Evolutionary conservation across 441 rosid species (phyloP).

Genomic region (Pelargonium exstipulatum): DNA sequence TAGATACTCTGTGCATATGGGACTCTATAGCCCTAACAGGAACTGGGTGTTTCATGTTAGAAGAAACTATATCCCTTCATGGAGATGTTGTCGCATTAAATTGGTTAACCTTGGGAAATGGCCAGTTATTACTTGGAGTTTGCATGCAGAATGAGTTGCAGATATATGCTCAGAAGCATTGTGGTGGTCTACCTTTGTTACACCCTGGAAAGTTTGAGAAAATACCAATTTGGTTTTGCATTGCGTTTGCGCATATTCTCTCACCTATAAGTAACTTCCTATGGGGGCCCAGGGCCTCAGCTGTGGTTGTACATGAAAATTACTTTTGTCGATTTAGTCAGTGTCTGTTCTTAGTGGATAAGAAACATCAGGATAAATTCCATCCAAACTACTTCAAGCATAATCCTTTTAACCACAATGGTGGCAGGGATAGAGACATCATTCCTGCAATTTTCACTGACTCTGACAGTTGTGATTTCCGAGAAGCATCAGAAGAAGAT

Average conservation of each 20-base stretch:
- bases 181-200: slow-evolving; percentile 35
- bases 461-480: slow-evolving; percentile 25
- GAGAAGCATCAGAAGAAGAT: slow-evolving; percentile 26
- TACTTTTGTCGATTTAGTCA: slow-evolving; percentile 57
- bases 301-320: slow-evolving; percentile 53
- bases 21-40: slow-evolving; percentile 49
- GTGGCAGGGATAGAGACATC: slow-evolving; percentile 26
- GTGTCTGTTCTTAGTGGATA: slow-evolving; percentile 46
- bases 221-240: slow-evolving; percentile 57
- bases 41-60: slow-evolving; percentile 63
- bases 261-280: slow-evolving; percentile 51
- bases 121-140: slow-evolving; percentile 68
- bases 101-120: slow-evolving; percentile 67
- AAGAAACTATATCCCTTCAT: slow-evolving; percentile 51
- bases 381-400: slow-evolving; percentile 22
- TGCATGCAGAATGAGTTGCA: slow-evolving; percentile 65
- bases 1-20: slow-evolving; percentile 56
- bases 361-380: slow-evolving; percentile 27
- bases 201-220: slow-evolving; percentile 35
- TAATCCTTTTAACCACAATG: slow-evolving; percentile 25
- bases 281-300: slow-evolving; percentile 64
- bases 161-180: slow-evolving; percentile 58
- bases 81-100: slow-evolving; percentile 48
- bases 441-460: slow-evolving; percentile 37
- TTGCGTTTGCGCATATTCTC: slow-evolving; percentile 50